Conservation (phyloP, 2,329 filamentous ascomycete genomes). For the Sordariomycetes sp. region DNA sequence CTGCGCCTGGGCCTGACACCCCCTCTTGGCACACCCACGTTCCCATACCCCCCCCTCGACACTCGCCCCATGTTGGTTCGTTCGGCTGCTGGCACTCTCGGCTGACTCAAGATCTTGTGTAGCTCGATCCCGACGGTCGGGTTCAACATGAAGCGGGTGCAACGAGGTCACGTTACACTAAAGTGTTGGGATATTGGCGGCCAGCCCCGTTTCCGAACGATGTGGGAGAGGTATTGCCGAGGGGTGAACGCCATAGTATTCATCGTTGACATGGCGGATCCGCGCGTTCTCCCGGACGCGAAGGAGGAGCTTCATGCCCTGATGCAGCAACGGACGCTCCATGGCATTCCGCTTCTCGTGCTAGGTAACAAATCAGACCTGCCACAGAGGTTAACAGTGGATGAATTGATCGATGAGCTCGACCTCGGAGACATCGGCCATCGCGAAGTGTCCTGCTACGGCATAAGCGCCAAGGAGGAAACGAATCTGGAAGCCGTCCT, state of each 20-base stretch:
- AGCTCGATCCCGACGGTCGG: conserved; percentile 98
- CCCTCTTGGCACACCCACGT: conserved; percentile 10
- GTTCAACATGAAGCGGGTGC: conserved; percentile 98
- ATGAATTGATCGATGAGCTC: conserved; percentile 89
- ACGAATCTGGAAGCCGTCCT: conserved; percentile 96
- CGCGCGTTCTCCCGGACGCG: conserved; percentile 67
- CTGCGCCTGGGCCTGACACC: conserved; percentile 2
- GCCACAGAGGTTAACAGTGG: conserved; percentile 79
- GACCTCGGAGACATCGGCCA: conserved; percentile 81
- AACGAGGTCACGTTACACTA: conserved; percentile 94
- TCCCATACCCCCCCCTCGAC: background rate
- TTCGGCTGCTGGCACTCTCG: background rate
- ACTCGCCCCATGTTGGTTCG: background rate
- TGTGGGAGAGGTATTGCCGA: conserved; percentile 99
- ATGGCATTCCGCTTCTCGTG: conserved; percentile 85
- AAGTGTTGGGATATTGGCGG: conserved; percentile 99
- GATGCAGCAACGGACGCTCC: conserved; percentile 72
- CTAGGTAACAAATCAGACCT: conserved; percentile 97
- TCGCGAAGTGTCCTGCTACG: conserved; percentile 96
- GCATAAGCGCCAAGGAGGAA: conserved; percentile 97
- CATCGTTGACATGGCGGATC: conserved; percentile 93
- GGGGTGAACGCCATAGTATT: conserved; percentile 97
- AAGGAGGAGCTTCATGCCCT: conserved; percentile 87
- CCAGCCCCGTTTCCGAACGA: conserved; percentile 90
- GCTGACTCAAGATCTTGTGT: conserved; percentile 18